These are phyloP conservation scores for Petunia hybrid DNA, from an alignment of 305 asterid genomes.

Conservation along the genomic window DNA sequence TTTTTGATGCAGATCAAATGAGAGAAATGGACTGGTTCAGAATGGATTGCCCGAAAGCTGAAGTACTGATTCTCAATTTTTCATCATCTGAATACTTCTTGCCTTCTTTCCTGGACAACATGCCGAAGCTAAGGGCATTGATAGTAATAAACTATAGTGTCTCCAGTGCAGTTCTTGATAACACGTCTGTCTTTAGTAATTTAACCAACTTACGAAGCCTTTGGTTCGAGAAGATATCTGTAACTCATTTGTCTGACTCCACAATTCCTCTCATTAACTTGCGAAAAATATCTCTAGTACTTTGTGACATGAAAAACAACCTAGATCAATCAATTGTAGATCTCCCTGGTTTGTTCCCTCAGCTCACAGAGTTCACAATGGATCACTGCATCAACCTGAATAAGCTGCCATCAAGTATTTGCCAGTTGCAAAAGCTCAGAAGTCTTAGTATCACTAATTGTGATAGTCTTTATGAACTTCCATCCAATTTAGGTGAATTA, in stretches of 20 bases:
- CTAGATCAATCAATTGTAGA: conserved; percentile 52
- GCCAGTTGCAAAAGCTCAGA: conserved; percentile 61
- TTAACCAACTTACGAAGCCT: conserved; percentile 80
- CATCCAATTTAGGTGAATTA: conserved; percentile 61
- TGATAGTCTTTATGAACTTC: conserved; percentile 73
- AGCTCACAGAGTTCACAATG: conserved; percentile 77
- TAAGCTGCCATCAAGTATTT: conserved; percentile 62
- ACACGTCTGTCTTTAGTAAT: conserved; percentile 64
- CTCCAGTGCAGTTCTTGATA: conserved; percentile 58
- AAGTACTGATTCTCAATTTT: conserved; percentile 81
- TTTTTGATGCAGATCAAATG: conserved; percentile 67
- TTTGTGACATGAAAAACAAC: conserved; percentile 64
- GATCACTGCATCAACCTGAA: conserved; percentile 85
- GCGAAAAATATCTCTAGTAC: conserved; percentile 66
- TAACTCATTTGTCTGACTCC: conserved; percentile 70
- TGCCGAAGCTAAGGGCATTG: conserved; percentile 85
- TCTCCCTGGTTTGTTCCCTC: conserved; percentile 73
- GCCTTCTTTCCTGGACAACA: conserved; percentile 75
- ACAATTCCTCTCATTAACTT: conserved; percentile 63
- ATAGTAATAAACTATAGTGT: conserved; percentile 71
- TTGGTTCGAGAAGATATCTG: conserved; percentile 76
- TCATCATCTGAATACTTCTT: conserved; percentile 64
- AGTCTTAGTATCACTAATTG: conserved; percentile 87
- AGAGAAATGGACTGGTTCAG: conserved; percentile 72
- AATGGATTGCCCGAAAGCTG: conserved; percentile 86